Evolutionary conservation across 2,329 filamentous ascomycete species (phyloP), one percentile per base, ranked within the genome.

Genomic region (Bertia moriformis): DNA sequence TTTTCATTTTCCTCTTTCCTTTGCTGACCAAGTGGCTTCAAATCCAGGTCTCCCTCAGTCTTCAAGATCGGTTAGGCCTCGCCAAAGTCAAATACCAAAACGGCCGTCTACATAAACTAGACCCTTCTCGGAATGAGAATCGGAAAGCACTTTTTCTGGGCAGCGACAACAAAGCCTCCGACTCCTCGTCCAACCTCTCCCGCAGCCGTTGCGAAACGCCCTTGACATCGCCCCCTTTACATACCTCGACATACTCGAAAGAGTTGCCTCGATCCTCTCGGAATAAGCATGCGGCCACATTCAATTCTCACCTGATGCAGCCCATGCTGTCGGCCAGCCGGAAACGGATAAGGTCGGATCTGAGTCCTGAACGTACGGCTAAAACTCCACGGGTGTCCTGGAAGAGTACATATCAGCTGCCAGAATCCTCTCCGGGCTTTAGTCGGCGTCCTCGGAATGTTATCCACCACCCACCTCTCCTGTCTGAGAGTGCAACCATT

Each of bases 21-120:
- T 54, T 44, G 29, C 20, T 42, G 35, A 19, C 20, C 24, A 14
- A 19, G 22, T 43, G 39, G 18, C 27, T 40, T 38, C 18, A n/a
- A n/a, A n/a, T 49, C 38, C 47, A 80, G 75, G 75, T 79, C 59
- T 78, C 74, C 45, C 61, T 76, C 52, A 74, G 71, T 49, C 63
- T 80, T 43, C 73, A 79, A 57, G 74, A 78, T 59, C 72, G 75
- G 40, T 65, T 80, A 36, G 74, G 75, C 40, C 63, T 80, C 45
- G 75, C 75, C 56, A 78, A 76, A 57, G 71, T 79, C 59, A 79
- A 78, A 57, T 74, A 76, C 51, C 71, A 78, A 55, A 67, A 78
- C 54, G 72, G 72, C 50, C 76, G 72, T 71, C 47, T 66, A 65
- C 44, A 62, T 59, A 45, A 67, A 73, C 50, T 69, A 72, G 51